A percentile compares a stretch with the other conserved stretches of the same genome.
phyloP scores from a whole-genome alignment of 2,329 filamentous ascomycete species.

The Sporothrix protearum region DNA sequence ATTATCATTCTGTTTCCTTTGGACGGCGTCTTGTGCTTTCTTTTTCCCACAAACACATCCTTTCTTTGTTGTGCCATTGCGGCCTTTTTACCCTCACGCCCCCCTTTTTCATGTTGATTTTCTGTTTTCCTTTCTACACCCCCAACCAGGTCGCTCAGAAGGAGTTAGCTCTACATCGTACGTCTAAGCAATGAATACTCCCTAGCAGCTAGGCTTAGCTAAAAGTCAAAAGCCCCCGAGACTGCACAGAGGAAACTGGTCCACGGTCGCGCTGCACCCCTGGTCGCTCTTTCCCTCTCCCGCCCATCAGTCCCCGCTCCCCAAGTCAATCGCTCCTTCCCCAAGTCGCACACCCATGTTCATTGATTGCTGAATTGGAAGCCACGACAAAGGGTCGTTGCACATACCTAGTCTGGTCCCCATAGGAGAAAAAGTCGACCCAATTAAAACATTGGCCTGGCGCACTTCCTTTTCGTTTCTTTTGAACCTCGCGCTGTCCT shows the following conservation, averaged over 20 bases:
- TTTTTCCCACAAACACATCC: not conserved
- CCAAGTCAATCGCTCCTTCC: not conserved
- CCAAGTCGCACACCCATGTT: conserved; percentile 1
- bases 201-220: no score
- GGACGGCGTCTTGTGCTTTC: not conserved
- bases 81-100: conserved; percentile 6
- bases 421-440: conserved; percentile 31
- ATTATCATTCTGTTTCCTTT: not conserved
- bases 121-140: not conserved
- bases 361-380: not conserved
- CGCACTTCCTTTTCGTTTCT: conserved; percentile 30
- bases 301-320: conserved; percentile 3
- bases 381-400: not conserved
- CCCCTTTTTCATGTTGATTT: not conserved
- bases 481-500: conserved; percentile 3
- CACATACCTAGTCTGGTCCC: not conserved
- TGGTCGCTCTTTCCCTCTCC: conserved; percentile 10
- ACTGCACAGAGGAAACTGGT: conserved; percentile 32
- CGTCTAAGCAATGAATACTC: no score
- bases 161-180: not conserved
- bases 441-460: conserved; percentile 42
- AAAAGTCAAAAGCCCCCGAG: not conserved
- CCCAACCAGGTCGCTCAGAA: conserved; percentile 9
- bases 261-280: conserved; percentile 34
- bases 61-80: conserved; percentile 9